Conservation (phyloP, 768 basidiomycete species). For the Cubamyces lactineus region DNA sequence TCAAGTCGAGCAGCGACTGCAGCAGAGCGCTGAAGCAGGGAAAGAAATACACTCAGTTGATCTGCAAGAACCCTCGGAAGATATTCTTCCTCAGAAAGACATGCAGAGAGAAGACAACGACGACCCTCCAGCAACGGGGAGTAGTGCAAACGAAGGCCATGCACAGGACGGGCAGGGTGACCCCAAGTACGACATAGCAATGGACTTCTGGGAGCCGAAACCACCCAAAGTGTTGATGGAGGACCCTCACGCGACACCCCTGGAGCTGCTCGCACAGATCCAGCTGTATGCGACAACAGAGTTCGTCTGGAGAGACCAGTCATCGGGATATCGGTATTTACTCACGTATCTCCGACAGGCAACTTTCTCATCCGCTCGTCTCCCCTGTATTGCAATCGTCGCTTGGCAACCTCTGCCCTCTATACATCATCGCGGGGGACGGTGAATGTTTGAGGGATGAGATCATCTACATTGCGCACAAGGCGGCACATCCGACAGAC, state of each 20-base stretch:
- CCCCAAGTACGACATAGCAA: conserved; percentile 13
- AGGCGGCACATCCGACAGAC: conserved; percentile 70
- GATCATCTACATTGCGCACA: conserved; percentile 77
- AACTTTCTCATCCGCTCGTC: conserved; percentile 70
- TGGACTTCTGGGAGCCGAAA: conserved; percentile 52
- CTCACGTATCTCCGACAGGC: conserved; percentile 37
- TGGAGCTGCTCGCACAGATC: conserved; percentile 65
- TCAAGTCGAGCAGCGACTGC: conserved; percentile 21
- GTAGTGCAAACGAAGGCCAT: neutral
- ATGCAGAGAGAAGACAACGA: conserved; percentile 12
- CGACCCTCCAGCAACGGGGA: neutral
- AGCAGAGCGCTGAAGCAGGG: conserved; percentile 28
- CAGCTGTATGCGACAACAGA: conserved; percentile 80
- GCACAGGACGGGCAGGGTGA: conserved; percentile 11
- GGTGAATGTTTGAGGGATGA: conserved; percentile 80
- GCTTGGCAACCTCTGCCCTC: conserved; percentile 73
- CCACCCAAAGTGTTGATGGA: conserved; percentile 62
- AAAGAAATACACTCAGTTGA: conserved; percentile 26
- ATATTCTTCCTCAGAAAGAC: conserved; percentile 24
- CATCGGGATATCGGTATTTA: neutral
- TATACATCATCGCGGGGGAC: conserved; percentile 74
- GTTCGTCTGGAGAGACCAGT: conserved; percentile 41
- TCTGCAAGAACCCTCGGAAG: conserved; percentile 21
- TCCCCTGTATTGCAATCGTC: conserved; percentile 75
- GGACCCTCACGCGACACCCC: conserved; percentile 44